Percentiles rank a stretch among this genome's conserved stretches.
Conservation (phyloP, 805 yeast genomes). For the Metschnikowia reukaufii region DNA sequence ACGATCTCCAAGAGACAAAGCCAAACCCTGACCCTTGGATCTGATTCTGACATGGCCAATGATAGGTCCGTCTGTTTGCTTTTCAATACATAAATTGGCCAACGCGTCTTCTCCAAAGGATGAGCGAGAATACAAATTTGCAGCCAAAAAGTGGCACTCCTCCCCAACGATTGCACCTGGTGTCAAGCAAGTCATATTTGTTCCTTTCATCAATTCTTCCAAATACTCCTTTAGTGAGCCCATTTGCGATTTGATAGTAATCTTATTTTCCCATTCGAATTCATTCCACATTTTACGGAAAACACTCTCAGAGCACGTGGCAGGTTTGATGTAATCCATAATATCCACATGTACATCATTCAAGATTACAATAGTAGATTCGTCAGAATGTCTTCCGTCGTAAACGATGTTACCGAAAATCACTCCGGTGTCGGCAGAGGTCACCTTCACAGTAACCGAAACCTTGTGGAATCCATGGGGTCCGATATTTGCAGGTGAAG, state of each 20-base stretch:
- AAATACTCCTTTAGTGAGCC: slow-evolving; percentile 72
- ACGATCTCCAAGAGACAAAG: slow-evolving; percentile 90
- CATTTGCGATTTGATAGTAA: slow-evolving; percentile 74
- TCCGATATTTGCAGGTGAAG: slow-evolving; percentile 84
- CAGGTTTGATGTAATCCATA: slow-evolving; percentile 96
- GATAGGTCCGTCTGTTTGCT: slow-evolving; percentile 68
- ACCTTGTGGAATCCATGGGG: slow-evolving; percentile 96
- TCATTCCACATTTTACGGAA: slow-evolving; percentile 99
- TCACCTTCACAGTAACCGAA: slow-evolving; percentile 87
- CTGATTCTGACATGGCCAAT: slow-evolving; percentile 95
- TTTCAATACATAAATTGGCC: slow-evolving; percentile 93
- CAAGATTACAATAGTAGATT: slow-evolving; percentile 83
- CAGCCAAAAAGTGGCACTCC: slow-evolving; percentile 88
- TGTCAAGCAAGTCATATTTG: slow-evolving; percentile 93
- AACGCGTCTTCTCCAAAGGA: slow-evolving; percentile 97
- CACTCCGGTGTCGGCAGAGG: slow-evolving; percentile 97
- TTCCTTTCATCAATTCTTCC: slow-evolving; percentile 71
- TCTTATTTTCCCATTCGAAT: slow-evolving; percentile 99
- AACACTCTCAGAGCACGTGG: slow-evolving; percentile 80
- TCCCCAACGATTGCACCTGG: slow-evolving; percentile 89
- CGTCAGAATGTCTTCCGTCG: slow-evolving; percentile 93
- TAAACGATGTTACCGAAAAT: slow-evolving; percentile 96
- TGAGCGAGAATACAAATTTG: slow-evolving; percentile 88
- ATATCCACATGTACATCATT: slow-evolving; percentile 95
- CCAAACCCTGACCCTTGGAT: slow-evolving; percentile 97